Conservation (phyloP, 2,329 filamentous ascomycete species). For the Dissoconium aciculare region DNA sequence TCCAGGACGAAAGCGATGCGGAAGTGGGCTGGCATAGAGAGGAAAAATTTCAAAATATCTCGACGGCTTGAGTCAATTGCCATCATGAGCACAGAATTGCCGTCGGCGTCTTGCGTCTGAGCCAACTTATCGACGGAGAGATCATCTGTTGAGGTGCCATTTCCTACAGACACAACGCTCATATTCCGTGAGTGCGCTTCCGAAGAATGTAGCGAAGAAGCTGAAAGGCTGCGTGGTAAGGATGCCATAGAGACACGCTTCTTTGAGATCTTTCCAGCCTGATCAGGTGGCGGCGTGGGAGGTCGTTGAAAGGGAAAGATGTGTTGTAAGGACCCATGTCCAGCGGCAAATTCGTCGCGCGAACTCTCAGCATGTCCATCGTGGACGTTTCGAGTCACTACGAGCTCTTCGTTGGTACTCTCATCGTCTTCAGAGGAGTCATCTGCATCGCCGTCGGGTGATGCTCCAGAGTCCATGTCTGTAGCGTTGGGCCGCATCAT, state of each 20-base stretch:
- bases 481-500: slow-evolving; percentile 53
- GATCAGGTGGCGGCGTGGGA: slow-evolving; percentile 31
- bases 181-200: slow-evolving; percentile 58
- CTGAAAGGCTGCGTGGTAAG: slow-evolving; percentile 58
- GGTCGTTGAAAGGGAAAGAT: slow-evolving; percentile 80
- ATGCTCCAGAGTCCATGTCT: slow-evolving; percentile 3
- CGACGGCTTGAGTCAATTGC: slow-evolving; percentile 45
- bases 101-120: slow-evolving; percentile 52
- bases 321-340: slow-evolving; percentile 48
- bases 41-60: slow-evolving; percentile 61
- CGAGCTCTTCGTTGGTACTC: background rate
- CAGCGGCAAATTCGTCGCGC: slow-evolving; percentile 18
- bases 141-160: too few species aligned
- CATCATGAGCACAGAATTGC: slow-evolving; percentile 63
- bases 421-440: slow-evolving; percentile 6
- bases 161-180: slow-evolving; percentile 65
- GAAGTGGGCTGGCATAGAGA: slow-evolving; percentile 65
- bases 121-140: slow-evolving; percentile 66
- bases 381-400: too few species aligned
- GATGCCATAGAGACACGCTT: slow-evolving; percentile 75
- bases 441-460: slow-evolving; percentile 10
- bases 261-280: slow-evolving; percentile 41
- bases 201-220: slow-evolving; percentile 62
- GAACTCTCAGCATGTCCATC: background rate
- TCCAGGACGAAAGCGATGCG: slow-evolving; percentile 55